Conservation (phyloP, 805 yeast species). For the Saturnispora sanitii region DNA sequence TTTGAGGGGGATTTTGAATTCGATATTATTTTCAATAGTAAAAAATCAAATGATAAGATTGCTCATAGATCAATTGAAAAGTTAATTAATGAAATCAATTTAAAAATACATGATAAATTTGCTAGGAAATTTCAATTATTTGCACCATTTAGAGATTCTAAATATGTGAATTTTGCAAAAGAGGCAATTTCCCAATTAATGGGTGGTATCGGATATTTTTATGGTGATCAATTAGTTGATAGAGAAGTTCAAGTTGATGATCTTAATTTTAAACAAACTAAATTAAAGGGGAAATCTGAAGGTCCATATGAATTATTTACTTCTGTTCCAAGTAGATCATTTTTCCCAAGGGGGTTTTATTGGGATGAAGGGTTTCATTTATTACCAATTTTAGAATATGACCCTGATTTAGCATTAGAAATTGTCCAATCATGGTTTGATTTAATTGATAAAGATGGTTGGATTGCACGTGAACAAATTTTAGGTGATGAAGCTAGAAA, state of each 20-base stretch:
- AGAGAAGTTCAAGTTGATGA: constrained; percentile 58
- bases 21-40: constrained; percentile 51
- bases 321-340: constrained; percentile 84
- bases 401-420: constrained; percentile 71
- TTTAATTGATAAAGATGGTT: constrained; percentile 80
- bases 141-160: constrained; percentile 40
- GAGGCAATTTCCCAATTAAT: constrained; percentile 72
- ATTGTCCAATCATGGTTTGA: constrained; percentile 81
- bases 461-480: constrained; percentile 95
- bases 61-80: constrained; percentile 28
- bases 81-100: constrained; percentile 27
- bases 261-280: constrained; percentile 49
- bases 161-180: constrained; percentile 53
- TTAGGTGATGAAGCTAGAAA: constrained; percentile 85
- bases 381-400: constrained; percentile 72
- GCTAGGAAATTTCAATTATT: constrained; percentile 37
- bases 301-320: constrained; percentile 75
- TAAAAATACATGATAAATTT: constrained; percentile 45
- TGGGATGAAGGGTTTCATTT: constrained; percentile 99
- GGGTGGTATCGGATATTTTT: constrained; percentile 85
- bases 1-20: constrained; percentile 70
- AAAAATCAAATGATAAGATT: constrained; percentile 33
- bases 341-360: constrained; percentile 92
- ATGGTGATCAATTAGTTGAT: constrained; percentile 79
- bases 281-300: constrained; percentile 45